These are phyloP conservation scores for Umbelopsis sp. DNA, from an alignment of 192 early-diverging fungal genomes.

Conservation along the genomic window DNA sequence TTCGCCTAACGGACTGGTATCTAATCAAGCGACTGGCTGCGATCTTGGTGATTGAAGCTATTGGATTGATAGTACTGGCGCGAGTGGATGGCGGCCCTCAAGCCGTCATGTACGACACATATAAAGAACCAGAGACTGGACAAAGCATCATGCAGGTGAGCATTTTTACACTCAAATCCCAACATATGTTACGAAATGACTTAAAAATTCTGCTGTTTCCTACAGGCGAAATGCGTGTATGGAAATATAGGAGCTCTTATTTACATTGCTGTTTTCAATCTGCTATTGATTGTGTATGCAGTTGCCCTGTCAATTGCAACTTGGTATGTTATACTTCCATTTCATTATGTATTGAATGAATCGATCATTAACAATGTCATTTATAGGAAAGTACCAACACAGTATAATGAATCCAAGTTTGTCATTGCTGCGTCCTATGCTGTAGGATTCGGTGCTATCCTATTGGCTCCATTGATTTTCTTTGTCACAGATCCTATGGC, in stretches of 20 bases:
- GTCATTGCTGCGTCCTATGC: slow-evolving; percentile 15
- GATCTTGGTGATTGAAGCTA: slow-evolving; percentile 10
- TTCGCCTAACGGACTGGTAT: slow-evolving; percentile 16
- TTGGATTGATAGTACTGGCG: slow-evolving; percentile 2
- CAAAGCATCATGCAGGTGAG: background rate
- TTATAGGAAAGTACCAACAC: slow-evolving; percentile 16
- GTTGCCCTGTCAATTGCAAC: slow-evolving; percentile 11
- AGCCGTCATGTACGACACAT: background rate
- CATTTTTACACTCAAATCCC: too few relatives aligned
- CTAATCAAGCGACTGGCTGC: slow-evolving; percentile 6
- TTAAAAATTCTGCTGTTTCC: background rate
- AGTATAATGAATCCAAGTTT: slow-evolving; percentile 23
- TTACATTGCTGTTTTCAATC: slow-evolving; percentile 7
- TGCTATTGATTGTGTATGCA: slow-evolving; percentile 10
- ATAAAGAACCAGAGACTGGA: background rate
- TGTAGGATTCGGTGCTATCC: slow-evolving; percentile 2
- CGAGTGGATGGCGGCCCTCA: slow-evolving; percentile 4
- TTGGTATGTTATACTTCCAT: background rate
- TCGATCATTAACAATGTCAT: background rate
- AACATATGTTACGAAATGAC: too few relatives aligned
- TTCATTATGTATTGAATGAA: too few relatives aligned
- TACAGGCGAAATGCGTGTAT: background rate
- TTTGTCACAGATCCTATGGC: slow-evolving; percentile 8
- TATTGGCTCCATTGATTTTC: slow-evolving; percentile 11
- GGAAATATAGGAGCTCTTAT: slow-evolving; percentile 8